Conservation (phyloP, 139 green algal species). For the Spirogloea muscicola region DNA sequence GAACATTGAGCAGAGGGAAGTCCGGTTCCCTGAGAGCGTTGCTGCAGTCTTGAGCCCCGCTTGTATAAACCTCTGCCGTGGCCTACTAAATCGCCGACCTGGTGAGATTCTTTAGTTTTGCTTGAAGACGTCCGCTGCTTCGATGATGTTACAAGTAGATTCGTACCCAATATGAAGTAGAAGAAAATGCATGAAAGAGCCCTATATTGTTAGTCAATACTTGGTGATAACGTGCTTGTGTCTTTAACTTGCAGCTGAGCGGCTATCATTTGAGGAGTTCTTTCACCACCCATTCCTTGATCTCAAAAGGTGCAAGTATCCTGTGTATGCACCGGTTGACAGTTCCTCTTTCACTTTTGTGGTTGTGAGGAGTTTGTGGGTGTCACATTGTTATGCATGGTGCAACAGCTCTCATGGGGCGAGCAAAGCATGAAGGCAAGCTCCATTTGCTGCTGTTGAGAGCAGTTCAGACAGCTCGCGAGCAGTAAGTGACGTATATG, state of each 20-base stretch:
- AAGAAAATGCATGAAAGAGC: too few relatives aligned
- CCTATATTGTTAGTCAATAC: too few relatives aligned
- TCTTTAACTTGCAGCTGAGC: conserved; percentile 56
- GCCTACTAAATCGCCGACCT: conserved; percentile 80
- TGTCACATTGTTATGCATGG: background rate
- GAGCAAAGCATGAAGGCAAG: background rate
- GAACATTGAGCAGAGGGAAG: conserved; percentile 82
- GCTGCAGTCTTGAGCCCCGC: conserved; percentile 52
- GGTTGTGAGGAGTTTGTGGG: background rate
- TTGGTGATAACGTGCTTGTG: too few relatives aligned
- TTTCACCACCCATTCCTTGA: conserved; percentile 82
- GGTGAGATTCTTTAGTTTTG: too few relatives aligned
- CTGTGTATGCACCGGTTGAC: too few relatives aligned
- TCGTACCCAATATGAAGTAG: too few relatives aligned
- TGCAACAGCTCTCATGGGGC: background rate
- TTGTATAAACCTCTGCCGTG: conserved; percentile 64
- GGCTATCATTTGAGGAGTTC: conserved; percentile 90
- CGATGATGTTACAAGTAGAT: too few relatives aligned
- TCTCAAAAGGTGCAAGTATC: conserved; percentile 20
- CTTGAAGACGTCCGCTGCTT: too few relatives aligned
- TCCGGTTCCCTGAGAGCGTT: conserved; percentile 64
- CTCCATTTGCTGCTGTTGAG: background rate
- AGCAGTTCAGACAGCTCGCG: background rate
- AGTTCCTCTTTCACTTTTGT: background rate
- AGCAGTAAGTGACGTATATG: background rate